Base-by-base conservation (phyloP, 2,329 filamentous ascomycete genomes). In the Raffaelea albimanens region DNA sequence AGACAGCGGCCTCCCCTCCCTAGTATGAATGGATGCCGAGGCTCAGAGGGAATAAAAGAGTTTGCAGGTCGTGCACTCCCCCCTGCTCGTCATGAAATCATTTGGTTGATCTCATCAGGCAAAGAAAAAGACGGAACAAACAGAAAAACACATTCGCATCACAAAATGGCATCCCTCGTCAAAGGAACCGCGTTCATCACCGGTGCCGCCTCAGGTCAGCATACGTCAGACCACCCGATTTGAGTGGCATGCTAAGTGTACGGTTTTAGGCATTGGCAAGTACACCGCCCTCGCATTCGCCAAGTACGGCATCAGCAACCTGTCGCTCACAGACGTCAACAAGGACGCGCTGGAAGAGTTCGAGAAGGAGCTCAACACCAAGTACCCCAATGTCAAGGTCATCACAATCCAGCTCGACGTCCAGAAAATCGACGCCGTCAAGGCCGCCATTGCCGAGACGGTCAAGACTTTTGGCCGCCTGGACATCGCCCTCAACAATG, bases 401-500 rank as follows among this genome's bases (percentile, higher is more conserved):
- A 45, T 53, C 2, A 21, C 58, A 2, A 58, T 74, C 3, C 53
- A 64, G 29, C 56, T 74, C 19, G 69, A 80, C 55, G 72, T 79
- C 5, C 60, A 65, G 14, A 59, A 68, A 34, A 62, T 67, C 42
- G 55, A 52, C 1, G 63, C 67, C 18, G 67, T 78, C 7, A 63
- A 68, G n/a, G 52, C 60, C 3, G 67, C 64, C 19, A 58, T 80
- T 8, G 59, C 61, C 2, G 56, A 64, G 42, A 64, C 65, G 0
- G 67, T 68, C 2, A 56, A 61, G 14, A 57, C 62, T 43, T 79
- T 78, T 56, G 73, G 73, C 9, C 63, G 75, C 3, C 61, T 80
- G 39, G 76, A 80, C 53, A 65, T 76, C 33, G 74, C 72, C 0
- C 65, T 79, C 44, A 78, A 80, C 55, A 72, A 74, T 39, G 76